Percentiles rank a stretch among this genome's conserved stretches.
phyloP scores from a whole-genome alignment of 495 filamentous ascomycete genomes.

The Tetracladium marchalianum region DNA sequence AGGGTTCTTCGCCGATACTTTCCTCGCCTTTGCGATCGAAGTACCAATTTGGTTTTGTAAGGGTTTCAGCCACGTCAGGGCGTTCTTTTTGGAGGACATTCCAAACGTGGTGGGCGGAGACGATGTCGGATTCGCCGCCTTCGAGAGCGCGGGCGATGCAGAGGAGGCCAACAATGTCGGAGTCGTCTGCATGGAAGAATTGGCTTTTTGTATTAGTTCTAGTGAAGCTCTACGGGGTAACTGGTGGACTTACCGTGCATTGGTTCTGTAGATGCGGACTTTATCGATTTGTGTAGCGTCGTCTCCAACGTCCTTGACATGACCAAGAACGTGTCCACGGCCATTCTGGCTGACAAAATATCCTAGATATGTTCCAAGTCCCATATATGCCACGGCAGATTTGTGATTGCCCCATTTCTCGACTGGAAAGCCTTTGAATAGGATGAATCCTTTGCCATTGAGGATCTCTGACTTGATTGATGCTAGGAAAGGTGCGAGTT shows the following conservation, averaged over 20 bases:
- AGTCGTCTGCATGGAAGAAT: conserved; percentile 76
- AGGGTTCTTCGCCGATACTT: conserved; percentile 63
- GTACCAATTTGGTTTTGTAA: conserved; percentile 79
- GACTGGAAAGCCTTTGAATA: conserved; percentile 81
- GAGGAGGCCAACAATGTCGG: conserved; percentile 76
- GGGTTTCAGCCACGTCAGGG: conserved; percentile 66
- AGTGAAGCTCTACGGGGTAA: neutral
- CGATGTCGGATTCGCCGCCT: conserved; percentile 79
- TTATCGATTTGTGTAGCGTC: conserved; percentile 70
- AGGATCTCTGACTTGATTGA: conserved; percentile 59
- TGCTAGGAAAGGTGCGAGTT: conserved; percentile 42
- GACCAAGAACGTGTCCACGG: conserved; percentile 78
- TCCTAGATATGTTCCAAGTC: conserved; percentile 75
- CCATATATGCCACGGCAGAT: conserved; percentile 82
- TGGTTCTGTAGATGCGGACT: conserved; percentile 83
- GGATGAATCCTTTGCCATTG: conserved; percentile 78
- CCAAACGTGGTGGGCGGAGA: conserved; percentile 72
- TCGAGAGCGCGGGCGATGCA: conserved; percentile 70
- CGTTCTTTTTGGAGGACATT: conserved; percentile 65
- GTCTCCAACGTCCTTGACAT: conserved; percentile 84
- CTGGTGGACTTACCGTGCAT: conserved; percentile 50
- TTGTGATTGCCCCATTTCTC: conserved; percentile 68
- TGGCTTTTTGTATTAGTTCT: conserved; percentile 28
- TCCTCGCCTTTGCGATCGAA: conserved; percentile 91
- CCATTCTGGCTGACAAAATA: conserved; percentile 83